Percentiles rank a stretch among this genome's conserved stretches.
phyloP scores from a whole-genome alignment of 768 basidiomycete genomes.

The Dendrothele bispora region DNA sequence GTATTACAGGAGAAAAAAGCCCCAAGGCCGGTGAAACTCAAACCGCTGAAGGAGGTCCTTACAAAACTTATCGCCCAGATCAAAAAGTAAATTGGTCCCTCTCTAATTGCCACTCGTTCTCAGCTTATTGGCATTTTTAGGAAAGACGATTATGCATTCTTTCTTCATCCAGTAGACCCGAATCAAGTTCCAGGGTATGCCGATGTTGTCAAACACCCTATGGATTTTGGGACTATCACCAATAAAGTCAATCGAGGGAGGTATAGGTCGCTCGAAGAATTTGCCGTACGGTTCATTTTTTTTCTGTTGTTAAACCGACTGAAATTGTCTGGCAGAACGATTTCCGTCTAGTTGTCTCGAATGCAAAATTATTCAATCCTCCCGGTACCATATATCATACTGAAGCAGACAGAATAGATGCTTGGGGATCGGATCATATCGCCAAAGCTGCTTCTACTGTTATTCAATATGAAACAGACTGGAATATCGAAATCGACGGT shows the following conservation, averaged over 20 bases:
- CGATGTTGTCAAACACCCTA: conserved; percentile 78
- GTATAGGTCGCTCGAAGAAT: conserved; percentile 81
- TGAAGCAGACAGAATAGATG: conserved; percentile 72
- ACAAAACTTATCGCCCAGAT: conserved; percentile 66
- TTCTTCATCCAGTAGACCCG: conserved; percentile 65
- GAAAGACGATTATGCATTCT: conserved; percentile 87
- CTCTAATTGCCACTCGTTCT: conserved; percentile 15
- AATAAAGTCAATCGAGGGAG: conserved; percentile 73
- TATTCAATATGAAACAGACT: conserved; percentile 80
- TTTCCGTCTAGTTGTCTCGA: conserved; percentile 68
- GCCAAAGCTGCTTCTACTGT: conserved; percentile 67
- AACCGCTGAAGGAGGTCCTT: conserved; percentile 78
- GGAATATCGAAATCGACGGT: conserved; percentile 79
- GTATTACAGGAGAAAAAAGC: conserved; percentile 40
- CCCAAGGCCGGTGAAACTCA: conserved; percentile 67
- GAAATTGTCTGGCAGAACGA: conserved; percentile 48
- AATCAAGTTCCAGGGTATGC: conserved; percentile 59
- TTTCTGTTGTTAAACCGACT: conserved; percentile 6
- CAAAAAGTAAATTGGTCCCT: no score
- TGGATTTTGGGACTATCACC: conserved; percentile 90
- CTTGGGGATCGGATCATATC: conserved; percentile 75
- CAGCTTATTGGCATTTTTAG: conserved; percentile 30
- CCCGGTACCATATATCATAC: conserved; percentile 70
- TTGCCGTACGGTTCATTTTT: conserved; percentile 50
- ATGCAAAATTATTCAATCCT: conserved; percentile 78